Base-by-base conservation (phyloP, 23 red algal genomes). In the Pyropia yezoensis region DNA sequence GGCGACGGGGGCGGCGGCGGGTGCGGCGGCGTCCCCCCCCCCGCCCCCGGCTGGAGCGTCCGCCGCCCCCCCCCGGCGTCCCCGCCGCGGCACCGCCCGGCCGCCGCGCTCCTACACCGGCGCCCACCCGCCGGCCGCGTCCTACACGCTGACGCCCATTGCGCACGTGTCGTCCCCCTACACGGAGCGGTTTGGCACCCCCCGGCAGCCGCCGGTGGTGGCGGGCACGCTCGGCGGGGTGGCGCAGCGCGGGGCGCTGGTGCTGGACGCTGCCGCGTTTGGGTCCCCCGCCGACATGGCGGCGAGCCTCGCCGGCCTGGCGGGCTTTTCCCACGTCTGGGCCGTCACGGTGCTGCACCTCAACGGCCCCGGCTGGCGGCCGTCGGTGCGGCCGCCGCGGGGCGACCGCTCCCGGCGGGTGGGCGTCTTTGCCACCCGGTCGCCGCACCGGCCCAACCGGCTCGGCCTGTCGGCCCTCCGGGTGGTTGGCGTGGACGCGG, bases 121-220 rank as follows among this genome's bases (percentile, higher is more conserved):
- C 39, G 39, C 39, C 6, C 7, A 12, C 39, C 39, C 39, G 6
- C 39, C 39, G 4, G 39, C 39, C 39, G 39, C 39, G 4, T 47
- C 39, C 39, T 47, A 47, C 39, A 47, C 57, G 57, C 4, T 61
- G 57, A 25, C 24, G 29, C 24, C 57, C 57, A 61, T 61, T 13
- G 57, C 24, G 24, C 24, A 27, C 29, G 29, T 61, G 7, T 29
- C 24, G 7, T 61, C 57, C 6, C 57, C 57, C 7, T 61, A 61
- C 12, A 61, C 24, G 83, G 84, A 89, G 70, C 84, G 84, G 23
- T 89, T 89, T 32, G 84, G 84, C 25, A 89, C 84, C 5, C 84
- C 84, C 3, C 55, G 84, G 29, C 84, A 89, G 56, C 75, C 84
- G 13, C 76, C 62, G 26, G 84, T 89, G 1, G 74, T 58, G 28